Evolutionary conservation across 2,329 filamentous ascomycete species (phyloP).

Genomic region (Leptographium wingfieldii): DNA sequence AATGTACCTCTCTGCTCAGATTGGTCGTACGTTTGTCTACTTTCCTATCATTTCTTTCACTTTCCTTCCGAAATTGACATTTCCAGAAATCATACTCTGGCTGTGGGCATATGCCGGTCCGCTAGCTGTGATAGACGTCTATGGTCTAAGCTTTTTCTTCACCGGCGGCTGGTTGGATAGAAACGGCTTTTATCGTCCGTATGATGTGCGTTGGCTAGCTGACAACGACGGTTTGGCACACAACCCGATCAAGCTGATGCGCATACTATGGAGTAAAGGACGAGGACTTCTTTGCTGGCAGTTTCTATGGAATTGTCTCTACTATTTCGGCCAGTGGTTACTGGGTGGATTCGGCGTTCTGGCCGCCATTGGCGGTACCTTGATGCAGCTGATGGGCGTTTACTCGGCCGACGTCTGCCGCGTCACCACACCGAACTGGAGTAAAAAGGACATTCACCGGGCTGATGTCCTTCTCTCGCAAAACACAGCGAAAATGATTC

Average conservation of each 20-base stretch:
- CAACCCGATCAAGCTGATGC: background rate
- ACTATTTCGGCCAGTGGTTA: slow-evolving; percentile 8
- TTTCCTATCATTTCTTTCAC: too few species aligned
- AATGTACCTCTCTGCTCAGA: slow-evolving; percentile 11
- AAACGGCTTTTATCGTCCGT: slow-evolving; percentile 13
- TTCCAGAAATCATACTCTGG: slow-evolving; percentile 14
- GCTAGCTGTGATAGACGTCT: background rate
- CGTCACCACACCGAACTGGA: slow-evolving; percentile 12
- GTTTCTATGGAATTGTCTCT: slow-evolving; percentile 12
- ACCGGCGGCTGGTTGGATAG: slow-evolving; percentile 13
- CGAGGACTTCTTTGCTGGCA: slow-evolving; percentile 2
- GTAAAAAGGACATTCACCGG: slow-evolving; percentile 7
- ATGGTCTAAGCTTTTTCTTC: slow-evolving; percentile 5
- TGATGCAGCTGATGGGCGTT: slow-evolving; percentile 17
- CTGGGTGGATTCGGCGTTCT: slow-evolving; percentile 28
- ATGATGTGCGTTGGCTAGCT: slow-evolving; percentile 9
- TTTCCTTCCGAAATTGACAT: background rate
- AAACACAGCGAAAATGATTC: slow-evolving; percentile 12
- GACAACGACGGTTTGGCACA: slow-evolving; percentile 1
- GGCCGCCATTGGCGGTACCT: slow-evolving; percentile 15
- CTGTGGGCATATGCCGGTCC: slow-evolving; percentile 15
- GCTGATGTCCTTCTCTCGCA: slow-evolving; percentile 8
- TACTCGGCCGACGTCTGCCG: slow-evolving; percentile 14
- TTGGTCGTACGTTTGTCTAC: slow-evolving; percentile 2
- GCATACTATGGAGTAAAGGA: background rate